Conservation (phyloP, 768 basidiomycete genomes). For the Tricholoma furcatifolium region DNA sequence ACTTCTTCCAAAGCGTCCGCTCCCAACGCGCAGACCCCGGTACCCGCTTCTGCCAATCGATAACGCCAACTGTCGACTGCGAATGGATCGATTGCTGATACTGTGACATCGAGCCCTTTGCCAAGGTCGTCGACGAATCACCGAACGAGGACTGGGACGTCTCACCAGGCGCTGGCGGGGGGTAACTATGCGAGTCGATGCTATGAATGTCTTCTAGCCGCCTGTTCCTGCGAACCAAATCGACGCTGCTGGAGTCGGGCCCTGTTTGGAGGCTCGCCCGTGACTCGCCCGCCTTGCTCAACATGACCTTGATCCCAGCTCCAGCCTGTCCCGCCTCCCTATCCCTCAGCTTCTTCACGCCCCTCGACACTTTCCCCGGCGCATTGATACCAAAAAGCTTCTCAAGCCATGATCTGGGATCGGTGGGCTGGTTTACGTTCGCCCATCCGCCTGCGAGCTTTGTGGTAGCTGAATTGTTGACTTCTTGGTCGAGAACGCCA, state of each 20-base stretch:
- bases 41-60: constrained; percentile 74
- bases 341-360: constrained; percentile 82
- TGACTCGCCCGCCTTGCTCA: constrained; percentile 52
- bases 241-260: constrained; percentile 40
- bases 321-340: constrained; percentile 63
- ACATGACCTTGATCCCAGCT: constrained; percentile 61
- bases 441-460: constrained; percentile 81
- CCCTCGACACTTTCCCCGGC: constrained; percentile 78
- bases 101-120: constrained; percentile 41
- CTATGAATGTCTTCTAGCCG: constrained; percentile 69
- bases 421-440: constrained; percentile 85
- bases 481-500: constrained; percentile 82
- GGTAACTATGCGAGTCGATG: constrained; percentile 64
- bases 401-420: constrained; percentile 76
- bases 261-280: constrained; percentile 32
- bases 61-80: constrained; percentile 61
- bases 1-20: constrained; percentile 96
- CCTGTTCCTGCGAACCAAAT: constrained; percentile 41
- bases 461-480: constrained; percentile 92
- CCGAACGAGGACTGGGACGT: constrained; percentile 35
- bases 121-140: constrained; percentile 27
- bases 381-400: constrained; percentile 65
- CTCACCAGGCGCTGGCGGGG: constrained; percentile 41
- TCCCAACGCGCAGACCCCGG: constrained; percentile 86
- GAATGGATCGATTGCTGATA: constrained; percentile 61